Percentiles rank a stretch among this genome's conserved stretches.
Evolutionary conservation across 2,329 filamentous ascomycete genomes (phyloP).

Genomic region (Penicillium decumbens): DNA sequence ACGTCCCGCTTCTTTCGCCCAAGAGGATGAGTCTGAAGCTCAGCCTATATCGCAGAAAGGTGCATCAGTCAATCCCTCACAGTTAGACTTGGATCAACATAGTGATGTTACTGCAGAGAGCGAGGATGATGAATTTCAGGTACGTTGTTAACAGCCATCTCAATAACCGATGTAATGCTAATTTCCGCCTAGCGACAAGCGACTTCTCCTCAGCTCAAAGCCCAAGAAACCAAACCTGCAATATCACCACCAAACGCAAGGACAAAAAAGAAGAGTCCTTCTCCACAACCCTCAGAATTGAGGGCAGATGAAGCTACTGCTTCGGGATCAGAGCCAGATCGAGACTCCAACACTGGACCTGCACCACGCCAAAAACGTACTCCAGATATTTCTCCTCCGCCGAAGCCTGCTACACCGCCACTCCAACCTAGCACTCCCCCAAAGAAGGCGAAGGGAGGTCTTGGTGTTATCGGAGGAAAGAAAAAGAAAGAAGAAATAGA

Average conservation of each 20-base stretch:
- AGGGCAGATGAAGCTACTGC: constrained; percentile 16
- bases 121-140: constrained; percentile 39
- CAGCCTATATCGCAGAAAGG: not conserved
- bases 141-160: constrained; percentile 16
- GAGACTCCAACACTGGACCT: constrained; percentile 1
- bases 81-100: constrained; percentile 13
- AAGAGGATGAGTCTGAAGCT: not conserved
- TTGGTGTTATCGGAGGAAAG: constrained; percentile 18
- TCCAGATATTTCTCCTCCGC: constrained; percentile 1
- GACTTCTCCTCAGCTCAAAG: constrained; percentile 31
- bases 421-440: not conserved
- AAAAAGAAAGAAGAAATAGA: constrained; percentile 12
- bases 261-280: constrained; percentile 4
- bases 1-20: not conserved
- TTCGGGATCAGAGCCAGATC: constrained; percentile 16
- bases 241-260: constrained; percentile 1
- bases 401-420: not conserved
- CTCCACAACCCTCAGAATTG: constrained; percentile 9
- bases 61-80: not conserved
- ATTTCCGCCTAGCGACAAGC: constrained; percentile 31
- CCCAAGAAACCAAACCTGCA: constrained; percentile 5
- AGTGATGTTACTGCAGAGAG: constrained; percentile 23
- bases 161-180: constrained; percentile 3
- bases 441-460: constrained; percentile 6
- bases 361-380: constrained; percentile 1